phyloP scores from a whole-genome alignment of 495 filamentous ascomycete genomes.

The Jackrogersella minutella region DNA sequence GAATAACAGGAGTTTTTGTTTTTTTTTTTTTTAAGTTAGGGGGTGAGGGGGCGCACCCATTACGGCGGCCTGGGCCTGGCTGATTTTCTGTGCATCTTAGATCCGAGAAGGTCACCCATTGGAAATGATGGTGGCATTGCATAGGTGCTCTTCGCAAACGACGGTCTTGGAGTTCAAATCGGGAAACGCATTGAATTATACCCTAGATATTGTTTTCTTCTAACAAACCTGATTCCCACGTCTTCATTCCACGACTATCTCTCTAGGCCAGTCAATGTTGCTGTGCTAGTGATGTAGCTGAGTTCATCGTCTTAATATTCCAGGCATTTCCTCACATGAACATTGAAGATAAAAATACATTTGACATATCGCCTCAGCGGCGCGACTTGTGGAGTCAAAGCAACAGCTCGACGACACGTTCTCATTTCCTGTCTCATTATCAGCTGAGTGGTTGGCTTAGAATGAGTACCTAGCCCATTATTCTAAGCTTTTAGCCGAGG shows the following conservation, averaged over 20 bases:
- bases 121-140: slow-evolving; percentile 8
- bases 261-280: background rate
- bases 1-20: slow-evolving; percentile 23
- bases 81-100: background rate
- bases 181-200: background rate
- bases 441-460: background rate
- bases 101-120: background rate
- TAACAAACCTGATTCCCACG: background rate
- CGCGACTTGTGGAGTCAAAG: background rate
- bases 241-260: background rate
- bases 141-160: background rate
- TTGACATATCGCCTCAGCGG: background rate
- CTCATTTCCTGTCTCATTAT: background rate
- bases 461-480: background rate
- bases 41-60: background rate
- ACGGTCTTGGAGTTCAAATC: background rate
- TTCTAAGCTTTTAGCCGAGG: background rate
- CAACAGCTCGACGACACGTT: background rate
- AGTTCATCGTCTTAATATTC: background rate
- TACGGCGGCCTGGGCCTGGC: background rate
- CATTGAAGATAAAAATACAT: too few relatives aligned
- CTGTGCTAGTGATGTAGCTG: background rate
- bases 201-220: background rate
- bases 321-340: too few relatives aligned
- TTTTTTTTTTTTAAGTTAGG: background rate